Base-by-base conservation (phyloP, 768 basidiomycete species). In the Lentinus tigrinus region DNA sequence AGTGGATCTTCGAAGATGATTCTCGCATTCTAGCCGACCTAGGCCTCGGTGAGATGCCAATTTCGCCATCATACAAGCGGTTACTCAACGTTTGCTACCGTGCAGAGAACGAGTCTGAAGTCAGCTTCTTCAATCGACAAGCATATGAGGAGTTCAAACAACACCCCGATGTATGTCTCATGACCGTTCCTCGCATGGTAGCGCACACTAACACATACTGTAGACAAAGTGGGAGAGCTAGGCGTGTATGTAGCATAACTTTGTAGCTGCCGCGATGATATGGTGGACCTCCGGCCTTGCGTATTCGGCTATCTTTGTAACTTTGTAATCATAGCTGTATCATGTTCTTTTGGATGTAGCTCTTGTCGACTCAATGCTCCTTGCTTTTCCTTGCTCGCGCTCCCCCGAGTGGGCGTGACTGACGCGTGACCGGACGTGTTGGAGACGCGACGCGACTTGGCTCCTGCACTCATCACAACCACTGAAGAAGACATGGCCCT, bases 31-130 rank as follows among this genome's bases (percentile, higher is more conserved):
- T 99, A n/a, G 83, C 78, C 2, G 83, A 86, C 4, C 72, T 83
- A 36, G 93, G 89, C 17, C 82, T 95, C 47, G 91, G 96, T 95
- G 57, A 56, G 87, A 74, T 8, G 11, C 17, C 3, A 24, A 7
- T 10, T n/a, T 49, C 24, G 42, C 3, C 9, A 43, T 3, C 42
- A 4, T n/a, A 17, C 17, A 9, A 19, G 23, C n/a, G 40, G 42
- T 21, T 9, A 61, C 31, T 9, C 27, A 36, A 34, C 26, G 19
- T 14, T 43, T 8, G 38, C 48, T 49, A n/a, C n/a, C 38, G 10
- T 37, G 8, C 74, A 98, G 96, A 97, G 73, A 96, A 98, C 69
- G 96, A 99, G 73, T 91, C 91, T 0, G 96, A 99, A 75, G 81
- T 95, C 61, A 95, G 92, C 69, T 89, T 96, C 73, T 98, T 98